phyloP scores from a whole-genome alignment of 2,329 filamentous ascomycete species.

The Chalara sp. region DNA sequence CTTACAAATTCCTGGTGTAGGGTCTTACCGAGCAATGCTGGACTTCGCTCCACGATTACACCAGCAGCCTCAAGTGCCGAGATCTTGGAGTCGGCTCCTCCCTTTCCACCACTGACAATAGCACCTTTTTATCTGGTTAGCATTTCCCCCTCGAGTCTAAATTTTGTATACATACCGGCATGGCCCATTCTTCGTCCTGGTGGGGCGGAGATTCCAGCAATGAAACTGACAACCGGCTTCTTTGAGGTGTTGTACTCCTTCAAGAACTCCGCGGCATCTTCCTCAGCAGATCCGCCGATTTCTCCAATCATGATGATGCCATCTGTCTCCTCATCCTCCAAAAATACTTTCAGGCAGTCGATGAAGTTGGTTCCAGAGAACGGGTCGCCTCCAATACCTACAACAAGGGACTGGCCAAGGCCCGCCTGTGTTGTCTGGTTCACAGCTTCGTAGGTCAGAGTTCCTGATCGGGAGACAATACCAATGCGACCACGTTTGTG shows the following conservation, averaged over 20 bases:
- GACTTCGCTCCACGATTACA: conserved; percentile 93
- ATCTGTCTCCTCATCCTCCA: conserved; percentile 91
- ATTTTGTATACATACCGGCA: conserved; percentile 53
- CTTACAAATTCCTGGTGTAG: conserved; percentile 94
- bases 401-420: conserved; percentile 94
- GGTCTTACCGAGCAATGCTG: conserved; percentile 85
- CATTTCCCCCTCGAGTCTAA: neutral
- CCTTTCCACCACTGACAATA: conserved; percentile 96
- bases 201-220: conserved; percentile 95
- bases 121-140: conserved; percentile 43
- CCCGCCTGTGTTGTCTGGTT: conserved; percentile 98
- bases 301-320: conserved; percentile 99
- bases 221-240: conserved; percentile 97
- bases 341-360: conserved; percentile 96
- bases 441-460: conserved; percentile 98
- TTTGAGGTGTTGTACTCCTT: conserved; percentile 84
- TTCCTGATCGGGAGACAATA: conserved; percentile 96
- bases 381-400: conserved; percentile 96
- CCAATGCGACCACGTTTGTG: conserved; percentile 99
- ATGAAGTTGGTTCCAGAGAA: conserved; percentile 99
- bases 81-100: conserved; percentile 98
- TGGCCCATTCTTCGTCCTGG: conserved; percentile 97
- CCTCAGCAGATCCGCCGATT: conserved; percentile 95
- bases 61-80: conserved; percentile 85
- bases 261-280: conserved; percentile 96